Evolutionary conservation across 2,329 filamentous ascomycete species (phyloP), one percentile per base, ranked within the genome.

Genomic region (Clonostachys rhizophaga): DNA sequence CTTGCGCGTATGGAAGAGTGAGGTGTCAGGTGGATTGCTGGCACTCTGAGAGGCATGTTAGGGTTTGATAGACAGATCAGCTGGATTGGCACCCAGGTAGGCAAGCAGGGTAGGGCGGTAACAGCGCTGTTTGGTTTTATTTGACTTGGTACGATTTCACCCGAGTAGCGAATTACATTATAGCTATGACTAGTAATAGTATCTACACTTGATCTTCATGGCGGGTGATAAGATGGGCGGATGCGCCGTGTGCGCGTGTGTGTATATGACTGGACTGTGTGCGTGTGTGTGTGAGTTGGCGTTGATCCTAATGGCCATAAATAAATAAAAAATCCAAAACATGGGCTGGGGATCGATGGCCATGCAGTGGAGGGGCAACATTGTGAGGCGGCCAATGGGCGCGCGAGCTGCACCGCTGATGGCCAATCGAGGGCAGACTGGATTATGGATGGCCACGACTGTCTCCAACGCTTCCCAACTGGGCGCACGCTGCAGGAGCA

Each of bases 371-470:
- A n/a, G 17, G n/a, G n/a, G 17, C 16, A 14, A 12, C 14, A 45
- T n/a, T 17, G 34, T 45, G 43, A 49, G 47, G 47, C 47, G 40
- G 24, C 47, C 44, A 49, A 49, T 49, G 20, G 40, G 16, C 5
- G 24, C 10, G 7, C 12, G 40, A 6, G 18, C 37, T 16, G 34
- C 33, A 43, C 34, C 14, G 16, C 16, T 34, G 18, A 17, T 30
- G 34, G 47, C 47, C 47, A 49, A 49, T 49, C 40, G 34, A 46
- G 33, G 13, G 16, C 24, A 42, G 40, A 16, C 13, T 42, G 13
- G 18, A 41, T 41, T 41, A 8, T 24, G 17, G 40, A n/a, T 18
- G 14, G 30, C 40, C 18, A 18, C 13, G 16, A 13, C 18, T 13
- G 17, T 16, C 37, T 16, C 40, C 40, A 10, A 20, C 40, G 18